Conservation (phyloP, 208 protist genomes). For the Trypanosoma rangeli region DNA sequence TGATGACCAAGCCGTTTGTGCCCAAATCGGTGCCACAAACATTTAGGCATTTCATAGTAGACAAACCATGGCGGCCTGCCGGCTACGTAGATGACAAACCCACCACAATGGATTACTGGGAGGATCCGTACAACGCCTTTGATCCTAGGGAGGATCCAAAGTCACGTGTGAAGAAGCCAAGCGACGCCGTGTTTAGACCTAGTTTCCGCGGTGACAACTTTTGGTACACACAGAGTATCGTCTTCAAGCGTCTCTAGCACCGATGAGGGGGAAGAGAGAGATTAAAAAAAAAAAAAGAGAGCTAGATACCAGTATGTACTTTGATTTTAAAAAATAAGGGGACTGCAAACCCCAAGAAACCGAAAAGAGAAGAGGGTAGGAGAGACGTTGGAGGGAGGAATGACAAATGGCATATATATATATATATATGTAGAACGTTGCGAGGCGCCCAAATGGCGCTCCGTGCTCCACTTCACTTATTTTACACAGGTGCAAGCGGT, state of each 20-base stretch:
- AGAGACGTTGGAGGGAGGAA: constrained; percentile 3
- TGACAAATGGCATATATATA: background rate
- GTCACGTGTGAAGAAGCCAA: constrained; percentile 67
- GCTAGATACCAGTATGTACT: no score
- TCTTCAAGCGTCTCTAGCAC: constrained; percentile 74
- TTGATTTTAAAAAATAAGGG: no score
- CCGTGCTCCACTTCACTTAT: background rate
- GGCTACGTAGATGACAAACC: constrained; percentile 77
- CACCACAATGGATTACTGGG: constrained; percentile 81
- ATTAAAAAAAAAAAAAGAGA: no score
- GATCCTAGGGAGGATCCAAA: constrained; percentile 81
- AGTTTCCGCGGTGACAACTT: constrained; percentile 64
- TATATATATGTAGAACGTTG: background rate
- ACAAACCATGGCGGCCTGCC: constrained; percentile 69
- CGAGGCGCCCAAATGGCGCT: background rate
- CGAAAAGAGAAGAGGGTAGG: constrained; percentile 10
- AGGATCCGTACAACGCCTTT: constrained; percentile 82
- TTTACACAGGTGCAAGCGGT: background rate
- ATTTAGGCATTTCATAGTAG: constrained; percentile 59
- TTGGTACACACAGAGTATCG: constrained; percentile 91
- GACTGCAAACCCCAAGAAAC: constrained; percentile 7
- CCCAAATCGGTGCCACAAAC: constrained; percentile 41
- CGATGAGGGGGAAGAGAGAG: no score
- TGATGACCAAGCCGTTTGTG: constrained; percentile 74
- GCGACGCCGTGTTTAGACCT: constrained; percentile 60